These are phyloP conservation scores for Zelonia costaricensis DNA, from an alignment of 208 protist species.

Conservation along the genomic window DNA sequence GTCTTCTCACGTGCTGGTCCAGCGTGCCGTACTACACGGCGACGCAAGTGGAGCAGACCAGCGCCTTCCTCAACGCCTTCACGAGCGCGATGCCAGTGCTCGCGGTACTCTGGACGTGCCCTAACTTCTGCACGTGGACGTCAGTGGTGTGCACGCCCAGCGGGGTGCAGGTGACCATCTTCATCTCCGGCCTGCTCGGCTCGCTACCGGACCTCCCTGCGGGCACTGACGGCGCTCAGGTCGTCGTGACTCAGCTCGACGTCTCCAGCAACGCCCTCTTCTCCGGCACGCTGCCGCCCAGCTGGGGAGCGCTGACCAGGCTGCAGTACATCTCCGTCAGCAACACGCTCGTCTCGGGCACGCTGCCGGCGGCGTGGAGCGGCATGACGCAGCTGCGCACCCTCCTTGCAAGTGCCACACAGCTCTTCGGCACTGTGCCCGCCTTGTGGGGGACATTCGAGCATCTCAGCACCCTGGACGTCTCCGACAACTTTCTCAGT, in stretches of 20 bases:
- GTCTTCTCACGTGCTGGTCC: too few species aligned
- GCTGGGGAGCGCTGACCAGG: slow-evolving; percentile 9
- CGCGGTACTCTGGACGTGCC: background rate
- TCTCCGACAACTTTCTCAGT: slow-evolving; percentile 13
- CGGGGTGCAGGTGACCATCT: slow-evolving; percentile 15
- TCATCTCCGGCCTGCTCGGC: slow-evolving; percentile 15
- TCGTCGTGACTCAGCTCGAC: slow-evolving; percentile 13
- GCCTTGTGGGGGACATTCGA: background rate
- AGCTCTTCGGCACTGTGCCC: slow-evolving; percentile 7
- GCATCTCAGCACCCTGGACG: slow-evolving; percentile 2
- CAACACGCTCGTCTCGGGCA: slow-evolving; percentile 12
- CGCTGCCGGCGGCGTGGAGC: slow-evolving; percentile 21
- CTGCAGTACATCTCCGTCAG: slow-evolving; percentile 21
- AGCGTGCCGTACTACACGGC: too few species aligned
- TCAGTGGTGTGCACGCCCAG: slow-evolving; percentile 19
- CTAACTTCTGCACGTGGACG: slow-evolving; percentile 21
- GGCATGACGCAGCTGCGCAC: slow-evolving; percentile 11
- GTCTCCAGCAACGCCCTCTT: slow-evolving; percentile 20
- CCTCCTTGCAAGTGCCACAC: slow-evolving; percentile 1
- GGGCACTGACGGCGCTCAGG: background rate
- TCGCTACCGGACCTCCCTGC: background rate
- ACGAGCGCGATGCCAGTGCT: background rate
- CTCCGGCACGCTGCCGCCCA: slow-evolving; percentile 1
- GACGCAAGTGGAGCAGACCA: too few species aligned
- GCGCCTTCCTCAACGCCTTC: slow-evolving; percentile 3